phyloP scores from a whole-genome alignment of 768 basidiomycete genomes.

The Asterophora lycoperdoides region DNA sequence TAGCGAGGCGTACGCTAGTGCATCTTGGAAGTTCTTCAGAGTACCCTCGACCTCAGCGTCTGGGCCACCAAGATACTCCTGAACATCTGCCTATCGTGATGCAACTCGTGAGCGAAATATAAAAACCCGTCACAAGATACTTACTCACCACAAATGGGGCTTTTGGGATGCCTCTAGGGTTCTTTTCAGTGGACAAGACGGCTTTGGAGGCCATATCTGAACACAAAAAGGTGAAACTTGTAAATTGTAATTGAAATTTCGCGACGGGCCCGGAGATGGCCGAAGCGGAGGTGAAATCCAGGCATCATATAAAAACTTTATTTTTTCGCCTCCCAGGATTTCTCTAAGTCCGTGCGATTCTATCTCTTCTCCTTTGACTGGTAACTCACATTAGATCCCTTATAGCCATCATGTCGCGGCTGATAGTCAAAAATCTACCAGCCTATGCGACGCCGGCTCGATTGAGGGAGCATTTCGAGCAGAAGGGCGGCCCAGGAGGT shows the following conservation, averaged over 20 bases:
- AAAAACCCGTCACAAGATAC: background rate
- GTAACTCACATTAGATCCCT: background rate
- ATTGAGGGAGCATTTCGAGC: slow-evolving; percentile 66
- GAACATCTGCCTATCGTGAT: slow-evolving; percentile 69
- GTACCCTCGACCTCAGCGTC: slow-evolving; percentile 75
- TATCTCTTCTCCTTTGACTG: background rate
- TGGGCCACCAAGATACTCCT: slow-evolving; percentile 76
- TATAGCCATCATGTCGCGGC: slow-evolving; percentile 63
- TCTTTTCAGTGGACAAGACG: slow-evolving; percentile 39
- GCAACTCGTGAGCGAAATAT: slow-evolving; percentile 3
- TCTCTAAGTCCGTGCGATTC: slow-evolving; percentile 19
- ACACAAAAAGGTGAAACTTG: background rate
- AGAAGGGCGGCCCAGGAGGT: slow-evolving; percentile 54
- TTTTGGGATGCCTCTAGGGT: slow-evolving; percentile 90
- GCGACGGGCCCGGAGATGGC: slow-evolving; percentile 18
- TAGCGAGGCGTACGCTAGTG: slow-evolving; percentile 71
- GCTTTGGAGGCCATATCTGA: slow-evolving; percentile 15
- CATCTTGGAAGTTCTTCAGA: slow-evolving; percentile 84
- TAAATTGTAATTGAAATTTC: background rate
- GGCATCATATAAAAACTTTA: slow-evolving; percentile 10
- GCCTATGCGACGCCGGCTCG: slow-evolving; percentile 58
- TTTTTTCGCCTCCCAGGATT: slow-evolving; percentile 19
- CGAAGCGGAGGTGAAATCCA: slow-evolving; percentile 21
- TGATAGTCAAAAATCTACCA: slow-evolving; percentile 81
- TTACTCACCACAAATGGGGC: slow-evolving; percentile 82